A percentile compares a stretch with the other conserved stretches of the same genome.
phyloP scores from a whole-genome alignment of 805 yeast species.

The Brettanomyces sp. region DNA sequence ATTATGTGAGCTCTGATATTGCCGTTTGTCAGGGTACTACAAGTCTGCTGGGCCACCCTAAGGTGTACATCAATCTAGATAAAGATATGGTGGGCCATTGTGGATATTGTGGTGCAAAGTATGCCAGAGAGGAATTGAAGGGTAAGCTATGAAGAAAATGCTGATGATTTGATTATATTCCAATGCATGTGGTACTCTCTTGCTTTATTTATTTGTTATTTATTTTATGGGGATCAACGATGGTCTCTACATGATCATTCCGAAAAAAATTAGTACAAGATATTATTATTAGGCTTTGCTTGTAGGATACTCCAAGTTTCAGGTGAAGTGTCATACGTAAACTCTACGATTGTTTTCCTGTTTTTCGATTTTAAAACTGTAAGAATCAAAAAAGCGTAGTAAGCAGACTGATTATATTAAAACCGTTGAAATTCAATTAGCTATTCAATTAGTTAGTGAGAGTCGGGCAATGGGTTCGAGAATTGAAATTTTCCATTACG shows the following conservation, averaged over 20 bases:
- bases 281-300: no score
- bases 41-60: constrained; percentile 79
- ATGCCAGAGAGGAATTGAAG: constrained; percentile 43
- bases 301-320: no score
- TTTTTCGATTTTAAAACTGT: no score
- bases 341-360: no score
- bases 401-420: no score
- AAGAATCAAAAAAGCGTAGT: no score
- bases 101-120: constrained; percentile 73
- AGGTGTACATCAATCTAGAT: constrained; percentile 72
- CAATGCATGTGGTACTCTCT: not conserved
- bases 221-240: not conserved
- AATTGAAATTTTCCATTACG: no score
- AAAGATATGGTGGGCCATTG: constrained; percentile 64
- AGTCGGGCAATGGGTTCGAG: not conserved
- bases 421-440: no score
- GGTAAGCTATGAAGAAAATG: constrained; percentile 12
- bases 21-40: constrained; percentile 83
- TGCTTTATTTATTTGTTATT: constrained; percentile 4
- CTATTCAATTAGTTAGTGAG: no score
- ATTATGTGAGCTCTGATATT: constrained; percentile 44
- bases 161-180: not conserved
- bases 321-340: no score
- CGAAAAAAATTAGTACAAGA: no score
- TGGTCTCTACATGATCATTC: constrained; percentile 2